phyloP scores from a whole-genome alignment of 768 basidiomycete genomes.

The Tubosaeta sp. region DNA sequence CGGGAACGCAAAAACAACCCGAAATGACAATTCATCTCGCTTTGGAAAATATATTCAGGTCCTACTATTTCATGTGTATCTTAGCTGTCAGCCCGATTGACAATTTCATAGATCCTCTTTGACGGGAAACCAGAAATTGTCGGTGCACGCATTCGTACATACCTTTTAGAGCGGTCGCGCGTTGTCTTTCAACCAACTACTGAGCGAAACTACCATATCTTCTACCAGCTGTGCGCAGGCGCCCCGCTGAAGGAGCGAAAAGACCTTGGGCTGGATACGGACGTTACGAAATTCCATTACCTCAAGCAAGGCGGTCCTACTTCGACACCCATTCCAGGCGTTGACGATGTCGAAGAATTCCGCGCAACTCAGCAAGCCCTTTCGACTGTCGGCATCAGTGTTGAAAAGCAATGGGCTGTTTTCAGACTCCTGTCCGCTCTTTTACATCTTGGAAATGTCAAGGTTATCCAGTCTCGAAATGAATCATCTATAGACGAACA shows the following conservation, averaged over 20 bases:
- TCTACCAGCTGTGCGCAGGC: constrained; percentile 98
- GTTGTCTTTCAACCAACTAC: constrained; percentile 96
- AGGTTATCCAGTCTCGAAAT: constrained; percentile 72
- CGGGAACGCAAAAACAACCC: constrained; percentile 98
- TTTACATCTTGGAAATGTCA: constrained; percentile 97
- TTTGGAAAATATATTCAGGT: constrained; percentile 99
- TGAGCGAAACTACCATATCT: constrained; percentile 99
- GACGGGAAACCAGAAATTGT: constrained; percentile 96
- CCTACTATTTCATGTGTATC: not conserved
- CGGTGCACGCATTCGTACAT: constrained; percentile 97
- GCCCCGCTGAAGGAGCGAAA: constrained; percentile 94
- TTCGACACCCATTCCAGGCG: constrained; percentile 83
- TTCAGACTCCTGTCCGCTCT: constrained; percentile 91
- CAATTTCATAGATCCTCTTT: constrained; percentile 75
- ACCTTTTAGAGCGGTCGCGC: constrained; percentile 94
- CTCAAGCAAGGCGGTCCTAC: constrained; percentile 89
- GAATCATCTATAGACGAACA: constrained; percentile 84
- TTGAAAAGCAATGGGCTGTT: constrained; percentile 98
- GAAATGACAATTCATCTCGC: constrained; percentile 98
- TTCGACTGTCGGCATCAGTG: constrained; percentile 94
- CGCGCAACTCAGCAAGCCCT: constrained; percentile 89
- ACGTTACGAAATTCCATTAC: constrained; percentile 85
- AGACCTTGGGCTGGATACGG: constrained; percentile 84
- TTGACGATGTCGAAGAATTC: constrained; percentile 97
- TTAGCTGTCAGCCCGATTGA: constrained; percentile 1